These are phyloP conservation scores for Russula sp. DNA, from an alignment of 768 basidiomycete species.

Conservation along the genomic window DNA sequence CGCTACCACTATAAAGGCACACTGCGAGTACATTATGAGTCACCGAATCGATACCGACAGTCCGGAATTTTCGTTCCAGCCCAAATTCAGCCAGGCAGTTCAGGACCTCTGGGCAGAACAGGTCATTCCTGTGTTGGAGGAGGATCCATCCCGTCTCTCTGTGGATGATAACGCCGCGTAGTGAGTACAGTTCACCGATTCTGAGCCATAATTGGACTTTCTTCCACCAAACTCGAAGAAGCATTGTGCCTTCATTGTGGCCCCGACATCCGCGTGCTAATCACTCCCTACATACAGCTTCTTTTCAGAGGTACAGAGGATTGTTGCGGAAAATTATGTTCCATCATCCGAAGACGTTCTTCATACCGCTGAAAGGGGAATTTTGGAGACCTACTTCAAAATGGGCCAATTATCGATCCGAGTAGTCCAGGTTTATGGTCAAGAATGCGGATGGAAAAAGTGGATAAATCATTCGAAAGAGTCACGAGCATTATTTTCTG, in stretches of 20 bases:
- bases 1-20: not conserved
- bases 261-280: not conserved
- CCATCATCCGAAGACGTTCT: constrained; percentile 85
- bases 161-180: constrained; percentile 15
- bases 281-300: constrained; percentile 54
- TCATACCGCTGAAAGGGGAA: constrained; percentile 70
- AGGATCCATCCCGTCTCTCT: not conserved
- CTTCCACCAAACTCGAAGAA: not conserved
- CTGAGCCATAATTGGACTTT: not conserved
- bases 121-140: constrained; percentile 36
- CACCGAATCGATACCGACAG: not conserved
- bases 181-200: constrained; percentile 7
- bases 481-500: constrained; percentile 73
- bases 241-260: not conserved
- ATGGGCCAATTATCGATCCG: constrained; percentile 34
- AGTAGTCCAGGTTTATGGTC: constrained; percentile 76
- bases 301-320: constrained; percentile 76
- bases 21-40: constrained; percentile 3
- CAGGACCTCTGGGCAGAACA: constrained; percentile 35
- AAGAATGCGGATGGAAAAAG: constrained; percentile 50
- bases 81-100: constrained; percentile 7
- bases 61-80: constrained; percentile 34
- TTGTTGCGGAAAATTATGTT: constrained; percentile 71
- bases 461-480: constrained; percentile 56
- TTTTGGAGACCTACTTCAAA: constrained; percentile 79